Percentiles rank a stretch among this genome's conserved stretches.
These are phyloP conservation scores for Diospyros lotus DNA, from an alignment of 148 eudicot genomes.

Conservation along the genomic window DNA sequence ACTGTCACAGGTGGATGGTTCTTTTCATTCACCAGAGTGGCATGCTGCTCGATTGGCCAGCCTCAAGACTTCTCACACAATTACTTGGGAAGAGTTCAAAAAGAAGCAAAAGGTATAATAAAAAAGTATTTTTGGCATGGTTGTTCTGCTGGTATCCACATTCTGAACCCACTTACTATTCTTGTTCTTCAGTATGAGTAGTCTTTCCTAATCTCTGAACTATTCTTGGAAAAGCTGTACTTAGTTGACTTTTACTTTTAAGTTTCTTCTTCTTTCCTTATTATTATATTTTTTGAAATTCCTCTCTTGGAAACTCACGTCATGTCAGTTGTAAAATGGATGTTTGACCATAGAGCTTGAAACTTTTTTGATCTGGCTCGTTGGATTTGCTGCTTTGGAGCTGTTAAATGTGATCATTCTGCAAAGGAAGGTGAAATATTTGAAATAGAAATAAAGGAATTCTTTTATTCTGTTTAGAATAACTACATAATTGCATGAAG, in stretches of 20 bases:
- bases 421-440: too few species aligned
- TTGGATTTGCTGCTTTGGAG: background rate
- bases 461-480: too few species aligned
- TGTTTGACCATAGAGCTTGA: background rate
- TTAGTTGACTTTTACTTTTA: background rate
- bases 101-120: constrained; percentile 83
- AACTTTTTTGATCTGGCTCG: background rate
- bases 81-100: constrained; percentile 97
- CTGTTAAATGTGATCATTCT: too few species aligned
- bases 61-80: constrained; percentile 90
- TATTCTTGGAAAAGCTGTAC: background rate
- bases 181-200: background rate
- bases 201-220: background rate
- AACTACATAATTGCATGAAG: too few species aligned
- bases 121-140: background rate
- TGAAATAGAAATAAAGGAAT: too few species aligned
- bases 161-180: background rate
- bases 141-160: background rate
- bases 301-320: background rate
- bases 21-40: constrained; percentile 99
- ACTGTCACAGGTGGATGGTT: constrained; percentile 98
- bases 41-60: constrained; percentile 99
- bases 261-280: background rate
- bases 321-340: background rate
- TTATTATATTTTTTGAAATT: background rate